Conservation (phyloP, 129 eudicot species). For the Cynara cardunculus region DNA sequence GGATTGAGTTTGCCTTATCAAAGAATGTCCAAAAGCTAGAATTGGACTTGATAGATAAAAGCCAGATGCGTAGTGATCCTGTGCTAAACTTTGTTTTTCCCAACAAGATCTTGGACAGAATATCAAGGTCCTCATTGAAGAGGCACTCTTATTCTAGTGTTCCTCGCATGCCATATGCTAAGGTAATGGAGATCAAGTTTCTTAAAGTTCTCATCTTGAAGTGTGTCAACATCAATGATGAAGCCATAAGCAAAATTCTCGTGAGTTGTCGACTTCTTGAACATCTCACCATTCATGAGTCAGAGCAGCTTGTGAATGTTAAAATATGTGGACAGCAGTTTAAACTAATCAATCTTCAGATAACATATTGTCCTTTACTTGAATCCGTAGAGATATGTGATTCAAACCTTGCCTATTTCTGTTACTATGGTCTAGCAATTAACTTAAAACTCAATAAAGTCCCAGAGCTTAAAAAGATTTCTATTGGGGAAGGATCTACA, state of each 20-base stretch:
- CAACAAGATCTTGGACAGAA: conserved; percentile 15
- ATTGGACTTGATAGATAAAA: conserved; percentile 31
- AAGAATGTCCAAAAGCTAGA: conserved; percentile 35
- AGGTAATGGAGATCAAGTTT: not conserved
- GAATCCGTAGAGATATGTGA: conserved; percentile 28
- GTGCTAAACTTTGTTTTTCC: conserved; percentile 29
- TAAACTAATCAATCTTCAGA: conserved; percentile 28
- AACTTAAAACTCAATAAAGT: conserved; percentile 26
- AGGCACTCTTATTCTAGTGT: too few relatives aligned
- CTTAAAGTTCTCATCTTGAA: conserved; percentile 38
- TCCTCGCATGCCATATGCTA: not conserved
- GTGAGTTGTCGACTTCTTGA: conserved; percentile 23
- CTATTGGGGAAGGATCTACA: conserved; percentile 20
- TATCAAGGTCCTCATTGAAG: not conserved
- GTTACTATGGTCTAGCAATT: conserved; percentile 29
- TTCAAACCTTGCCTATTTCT: conserved; percentile 28
- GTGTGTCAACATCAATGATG: conserved; percentile 41
- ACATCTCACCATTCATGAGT: conserved; percentile 22
- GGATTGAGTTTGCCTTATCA: conserved; percentile 43
- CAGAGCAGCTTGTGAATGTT: conserved; percentile 6
- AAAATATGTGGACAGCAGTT: not conserved
- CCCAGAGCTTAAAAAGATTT: conserved; percentile 38
- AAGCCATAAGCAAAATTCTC: conserved; percentile 30
- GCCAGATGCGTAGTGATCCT: conserved; percentile 8
- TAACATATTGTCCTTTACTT: conserved; percentile 18